phyloP scores from a whole-genome alignment of 306 rosid species.

The Rosa multiflora region DNA sequence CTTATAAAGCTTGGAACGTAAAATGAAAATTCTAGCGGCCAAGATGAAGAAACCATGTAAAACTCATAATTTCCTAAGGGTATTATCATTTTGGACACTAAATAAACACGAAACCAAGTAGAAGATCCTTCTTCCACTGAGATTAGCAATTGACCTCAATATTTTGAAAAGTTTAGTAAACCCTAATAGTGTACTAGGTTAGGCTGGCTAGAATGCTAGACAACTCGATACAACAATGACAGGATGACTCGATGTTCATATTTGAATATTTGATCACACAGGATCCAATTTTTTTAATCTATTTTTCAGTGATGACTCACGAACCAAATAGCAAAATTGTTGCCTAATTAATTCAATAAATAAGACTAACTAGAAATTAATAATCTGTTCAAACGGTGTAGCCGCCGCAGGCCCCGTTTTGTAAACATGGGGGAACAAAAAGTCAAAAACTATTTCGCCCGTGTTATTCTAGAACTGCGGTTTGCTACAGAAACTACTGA shows the following conservation, averaged over 20 bases:
- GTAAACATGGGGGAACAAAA: not conserved
- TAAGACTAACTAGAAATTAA: not conserved
- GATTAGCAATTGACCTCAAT: not conserved
- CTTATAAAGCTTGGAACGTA: no score
- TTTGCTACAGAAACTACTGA: not conserved
- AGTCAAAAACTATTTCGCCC: not conserved
- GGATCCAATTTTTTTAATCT: not conserved
- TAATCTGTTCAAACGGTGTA: not conserved
- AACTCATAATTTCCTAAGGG: no score
- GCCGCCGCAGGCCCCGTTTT: not conserved
- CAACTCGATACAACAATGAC: not conserved
- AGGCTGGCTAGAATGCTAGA: not conserved
- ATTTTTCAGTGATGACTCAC: not conserved
- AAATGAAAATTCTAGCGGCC: no score
- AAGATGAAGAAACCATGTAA: no score
- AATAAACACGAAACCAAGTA: not conserved
- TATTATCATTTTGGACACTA: no score
- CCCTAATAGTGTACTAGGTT: not conserved
- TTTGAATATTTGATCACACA: not conserved
- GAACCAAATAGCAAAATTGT: not conserved
- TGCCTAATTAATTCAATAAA: not conserved
- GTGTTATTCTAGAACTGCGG: not conserved
- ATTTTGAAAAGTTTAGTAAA: not conserved
- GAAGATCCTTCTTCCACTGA: not conserved
- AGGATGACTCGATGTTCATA: not conserved